Conservation (phyloP, 164 flowering plant species). For the Macadamia integrifolia region DNA sequence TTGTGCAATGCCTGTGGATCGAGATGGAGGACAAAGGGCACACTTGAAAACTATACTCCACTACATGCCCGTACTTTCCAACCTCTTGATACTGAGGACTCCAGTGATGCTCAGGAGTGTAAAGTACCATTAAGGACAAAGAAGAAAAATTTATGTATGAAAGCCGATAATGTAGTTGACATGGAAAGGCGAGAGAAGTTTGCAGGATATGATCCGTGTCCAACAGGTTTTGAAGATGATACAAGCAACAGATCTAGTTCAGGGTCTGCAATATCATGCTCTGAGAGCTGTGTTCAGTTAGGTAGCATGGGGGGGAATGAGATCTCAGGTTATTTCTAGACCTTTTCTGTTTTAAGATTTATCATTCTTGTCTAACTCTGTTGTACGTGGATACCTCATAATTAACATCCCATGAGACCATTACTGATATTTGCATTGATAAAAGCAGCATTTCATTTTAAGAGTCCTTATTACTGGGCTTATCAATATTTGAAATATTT, state of each 20-base stretch:
- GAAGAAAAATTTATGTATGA: background rate
- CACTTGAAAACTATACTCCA: slow-evolving; percentile 33
- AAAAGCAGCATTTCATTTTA: too few species aligned
- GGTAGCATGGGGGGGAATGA: slow-evolving; percentile 4
- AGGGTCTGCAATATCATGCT: slow-evolving; percentile 16
- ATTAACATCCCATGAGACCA: too few species aligned
- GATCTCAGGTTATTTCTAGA: slow-evolving; percentile 7
- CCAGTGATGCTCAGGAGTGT: slow-evolving; percentile 1
- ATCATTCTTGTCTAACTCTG: too few species aligned
- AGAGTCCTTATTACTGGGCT: too few species aligned
- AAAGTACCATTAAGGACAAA: slow-evolving; percentile 4
- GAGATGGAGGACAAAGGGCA: slow-evolving; percentile 35
- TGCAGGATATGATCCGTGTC: background rate
- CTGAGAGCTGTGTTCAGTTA: slow-evolving; percentile 7
- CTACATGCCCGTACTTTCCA: slow-evolving; percentile 19
- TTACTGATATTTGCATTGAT: too few species aligned
- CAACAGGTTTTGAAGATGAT: slow-evolving; percentile 13
- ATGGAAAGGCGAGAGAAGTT: background rate
- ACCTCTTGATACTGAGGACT: slow-evolving; percentile 7
- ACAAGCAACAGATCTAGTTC: slow-evolving; percentile 13
- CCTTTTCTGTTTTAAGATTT: background rate
- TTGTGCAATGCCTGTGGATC: slow-evolving; percentile 53
- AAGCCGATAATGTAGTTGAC: background rate
- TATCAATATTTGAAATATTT: too few species aligned
- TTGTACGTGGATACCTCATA: too few species aligned